phyloP scores from a whole-genome alignment of 139 green algal genomes.

The Chlorella vulgaris region DNA sequence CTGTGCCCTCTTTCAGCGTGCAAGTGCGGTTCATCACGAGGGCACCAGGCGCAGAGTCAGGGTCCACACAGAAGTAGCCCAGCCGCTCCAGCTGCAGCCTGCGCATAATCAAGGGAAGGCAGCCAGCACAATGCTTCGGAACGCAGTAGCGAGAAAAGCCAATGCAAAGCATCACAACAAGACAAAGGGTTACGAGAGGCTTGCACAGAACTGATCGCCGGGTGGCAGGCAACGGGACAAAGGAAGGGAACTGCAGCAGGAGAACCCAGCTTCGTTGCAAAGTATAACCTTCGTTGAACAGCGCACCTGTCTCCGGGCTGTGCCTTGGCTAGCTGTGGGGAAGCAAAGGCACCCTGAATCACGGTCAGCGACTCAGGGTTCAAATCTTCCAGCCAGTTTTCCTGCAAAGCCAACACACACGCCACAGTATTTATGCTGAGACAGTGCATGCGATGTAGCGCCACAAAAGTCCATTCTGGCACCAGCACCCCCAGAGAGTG shows the following conservation, averaged over 20 bases:
- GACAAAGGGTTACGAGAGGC: too few relatives aligned
- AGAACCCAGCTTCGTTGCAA: too few relatives aligned
- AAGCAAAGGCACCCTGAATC: conserved; percentile 56
- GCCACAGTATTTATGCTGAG: neutral
- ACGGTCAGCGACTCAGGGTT: conserved; percentile 73
- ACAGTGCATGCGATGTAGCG: too few relatives aligned
- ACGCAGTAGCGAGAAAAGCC: neutral
- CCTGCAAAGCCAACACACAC: conserved; percentile 33
- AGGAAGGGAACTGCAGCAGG: too few relatives aligned
- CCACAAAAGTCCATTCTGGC: too few relatives aligned
- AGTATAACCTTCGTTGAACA: too few relatives aligned
- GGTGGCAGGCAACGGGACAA: too few relatives aligned
- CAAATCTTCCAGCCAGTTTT: conserved; percentile 88
- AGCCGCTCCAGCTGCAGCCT: conserved; percentile 97
- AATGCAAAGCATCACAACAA: neutral
- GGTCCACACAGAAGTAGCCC: conserved; percentile 92
- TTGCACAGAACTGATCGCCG: too few relatives aligned
- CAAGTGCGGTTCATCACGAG: conserved; percentile 95
- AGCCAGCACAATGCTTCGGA: neutral
- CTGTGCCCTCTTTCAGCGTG: conserved; percentile 79
- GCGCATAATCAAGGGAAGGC: neutral
- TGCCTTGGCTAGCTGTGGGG: conserved; percentile 39
- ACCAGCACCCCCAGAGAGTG: neutral
- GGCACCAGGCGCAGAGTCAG: conserved; percentile 55
- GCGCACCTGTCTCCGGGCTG: conserved; percentile 47